A percentile compares a stretch with the other conserved stretches of the same genome.
Conservation (phyloP, 306 rosid genomes). For the Myrica gale region DNA sequence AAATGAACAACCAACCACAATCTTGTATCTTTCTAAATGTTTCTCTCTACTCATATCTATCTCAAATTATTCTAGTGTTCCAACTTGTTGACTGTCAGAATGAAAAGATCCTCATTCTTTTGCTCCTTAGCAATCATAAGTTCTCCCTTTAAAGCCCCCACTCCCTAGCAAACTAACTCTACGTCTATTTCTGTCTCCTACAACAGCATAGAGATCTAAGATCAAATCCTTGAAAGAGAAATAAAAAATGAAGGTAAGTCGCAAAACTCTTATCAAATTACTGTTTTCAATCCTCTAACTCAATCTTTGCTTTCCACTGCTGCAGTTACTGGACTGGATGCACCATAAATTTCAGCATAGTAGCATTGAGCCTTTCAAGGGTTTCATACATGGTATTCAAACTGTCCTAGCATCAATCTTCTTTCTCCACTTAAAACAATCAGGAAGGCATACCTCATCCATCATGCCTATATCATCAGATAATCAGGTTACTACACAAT, state of each 20-base stretch:
- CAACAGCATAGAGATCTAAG: conserved; percentile 31
- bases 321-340: conserved; percentile 91
- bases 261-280: conserved; percentile 27
- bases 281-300: conserved; percentile 31
- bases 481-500: background rate
- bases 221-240: conserved; percentile 40
- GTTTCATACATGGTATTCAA: conserved; percentile 59
- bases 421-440: conserved; percentile 21
- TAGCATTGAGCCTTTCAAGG: conserved; percentile 63
- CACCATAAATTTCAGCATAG: conserved; percentile 69
- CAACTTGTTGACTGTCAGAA: conserved; percentile 43
- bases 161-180: conserved; percentile 39
- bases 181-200: conserved; percentile 34
- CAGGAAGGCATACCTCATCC: conserved; percentile 20
- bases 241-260: conserved; percentile 76
- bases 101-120: conserved; percentile 30
- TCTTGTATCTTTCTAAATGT: conserved; percentile 85
- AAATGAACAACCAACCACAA: conserved; percentile 75
- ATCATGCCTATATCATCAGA: background rate
- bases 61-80: conserved; percentile 55
- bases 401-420: conserved; percentile 24
- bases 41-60: conserved; percentile 54
- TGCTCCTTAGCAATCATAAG: conserved; percentile 37
- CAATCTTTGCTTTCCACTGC: conserved; percentile 34
- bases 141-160: conserved; percentile 21